Base-by-base conservation (phyloP, 1,284 basidiomycete species). In the Cutaneotrichosporon sp. region DNA sequence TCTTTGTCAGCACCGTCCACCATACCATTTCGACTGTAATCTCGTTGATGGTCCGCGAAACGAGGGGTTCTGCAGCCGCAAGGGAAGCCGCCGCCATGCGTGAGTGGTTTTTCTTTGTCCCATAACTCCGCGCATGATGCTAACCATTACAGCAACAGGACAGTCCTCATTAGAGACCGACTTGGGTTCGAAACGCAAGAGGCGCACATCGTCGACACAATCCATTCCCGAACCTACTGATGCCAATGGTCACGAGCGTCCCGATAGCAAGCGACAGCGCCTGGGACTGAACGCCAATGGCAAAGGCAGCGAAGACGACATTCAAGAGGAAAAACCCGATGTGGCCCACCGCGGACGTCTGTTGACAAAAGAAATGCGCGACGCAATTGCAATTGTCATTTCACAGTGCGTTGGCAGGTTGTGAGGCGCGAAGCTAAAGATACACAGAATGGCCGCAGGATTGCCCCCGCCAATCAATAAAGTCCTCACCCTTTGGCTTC, bases 401-500 rank as follows among this genome's bases (percentile, higher is more conserved):
- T 46, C 62, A 8, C 60, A 67, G 70, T 72, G 49, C 55, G 68
- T 64, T 30, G 10, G 7, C 26, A 10, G 10, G 1, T 20, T 10
- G 38, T 21, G 20, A 18, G 22, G 2, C 22, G 21, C 21, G 42
- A 15, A 14, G 33, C 49, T 55, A 35, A 51, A 23, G 8, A 15
- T 5, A 10, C 26, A 30, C 49, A 73, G 71, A 46, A 70, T 70
- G 69, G 68, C 68, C 1, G 45, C 54, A 1, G 42, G 61, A n/a
- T 55, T 73, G 14, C 71, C 71, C 9, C 43, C 60, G 3, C 69
- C 71, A 2, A 54, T 70, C 39, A 66, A 70, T 50, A 60, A 54
- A 8, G 60, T 72, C 18, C 52, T 72, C 18, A 55, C 59, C 0
- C 45, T 73, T 12, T 66, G 60, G 54, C 59, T 73, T 1, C 69